Base-by-base conservation (phyloP, 176 grass and related monocot genomes). In the Zea luxurians region DNA sequence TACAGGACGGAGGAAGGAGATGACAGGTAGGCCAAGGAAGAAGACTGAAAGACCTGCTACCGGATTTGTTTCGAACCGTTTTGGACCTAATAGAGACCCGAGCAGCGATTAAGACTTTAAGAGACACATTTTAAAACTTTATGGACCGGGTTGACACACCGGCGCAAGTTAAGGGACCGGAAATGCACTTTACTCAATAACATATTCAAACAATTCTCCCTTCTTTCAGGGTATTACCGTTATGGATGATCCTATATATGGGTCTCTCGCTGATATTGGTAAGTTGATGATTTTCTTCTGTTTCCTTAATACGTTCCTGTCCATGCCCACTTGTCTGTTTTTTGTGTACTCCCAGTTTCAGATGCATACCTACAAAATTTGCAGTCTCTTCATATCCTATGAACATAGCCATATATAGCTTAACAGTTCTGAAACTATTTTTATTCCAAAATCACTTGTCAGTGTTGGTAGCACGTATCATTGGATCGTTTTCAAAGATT, bases 241-340 rank as follows among this genome's bases (percentile, higher is more conserved):
- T 54, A 84, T 93, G 45, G 91, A 93, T 48, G 91, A 93, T 88
- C 61, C 88, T 50, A 91, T 93, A 79, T 93, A 93, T 83, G 85
- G 85, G 1, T 86, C 88, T 75, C 88, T 93, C 83, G 75, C 78
- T 79, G 91, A 93, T 83, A 86, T 93, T 50, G 85, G 88, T 93
- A 88, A 82, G 54, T 62, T 48, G 37, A 86, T 66, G 6, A 78
- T 69, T 57, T 83, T 73, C 10, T 34, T 61, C 1, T 60, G 11
- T 57, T 66, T 2, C n/a, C 2, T 21, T 66, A 42, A 64, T 78
- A 35, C 4, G 15, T 17, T 21, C 54, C 45, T 81, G 40, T 48
- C 18, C 64, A 37, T 74, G 18, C 37, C 21, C 52, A 62, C 16
- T 63, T 67, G 2, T 68, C 44, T 61, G 13, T 6, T 68, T 70